Base-by-base conservation (phyloP, 176 grass and related monocot species). In the Typha latifolia region DNA sequence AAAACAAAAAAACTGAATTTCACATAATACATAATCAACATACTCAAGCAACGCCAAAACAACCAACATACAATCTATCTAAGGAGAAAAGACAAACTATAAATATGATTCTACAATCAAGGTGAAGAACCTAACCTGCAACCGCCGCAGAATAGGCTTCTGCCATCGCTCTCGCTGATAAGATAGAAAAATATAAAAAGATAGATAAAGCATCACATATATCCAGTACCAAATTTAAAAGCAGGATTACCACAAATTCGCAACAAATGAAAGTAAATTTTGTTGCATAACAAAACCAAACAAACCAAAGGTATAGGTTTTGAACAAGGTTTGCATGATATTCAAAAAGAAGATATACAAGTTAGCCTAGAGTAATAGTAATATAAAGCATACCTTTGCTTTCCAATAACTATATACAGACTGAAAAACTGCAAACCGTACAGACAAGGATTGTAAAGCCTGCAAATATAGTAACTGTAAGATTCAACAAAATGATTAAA, bases 341-440 rank as follows among this genome's bases (percentile, higher is more conserved):
- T 59, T 16, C 13, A 59, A 59, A 22, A 59, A 22, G 16, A 59
- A 21, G 18, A 59, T 10, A 59, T 8, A 2, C 8, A 19, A 21
- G 20, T 19, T 9, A 21, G 20, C n/a, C 18, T 59, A 2, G 0
- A 11, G 53, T 59, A 9, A 21, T 2, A 59, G 3, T 21, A 19
- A 16, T 59, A 43, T 59, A 21, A 16, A 9, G 16, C 5, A 64
- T 93, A 99, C 94, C 94, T 99, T 99, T 47, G 76, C 67, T 85
- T 87, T 93, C 94, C 94, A 99, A 71, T 85, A 93, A 67, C 80
- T 93, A 90, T 90, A 99, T 90, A 99, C 81, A 78, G 86, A 85
- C 47, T 93, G 86, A 69, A 87, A 80, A 79, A 93, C 49, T 4
- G 74, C 75, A 75, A 82, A 77, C 43, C 83, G 73, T 73, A 99